A percentile compares a stretch with the other conserved stretches of the same genome.
phyloP scores from a whole-genome alignment of 768 basidiomycete species.

The Boletus barrowsii region DNA sequence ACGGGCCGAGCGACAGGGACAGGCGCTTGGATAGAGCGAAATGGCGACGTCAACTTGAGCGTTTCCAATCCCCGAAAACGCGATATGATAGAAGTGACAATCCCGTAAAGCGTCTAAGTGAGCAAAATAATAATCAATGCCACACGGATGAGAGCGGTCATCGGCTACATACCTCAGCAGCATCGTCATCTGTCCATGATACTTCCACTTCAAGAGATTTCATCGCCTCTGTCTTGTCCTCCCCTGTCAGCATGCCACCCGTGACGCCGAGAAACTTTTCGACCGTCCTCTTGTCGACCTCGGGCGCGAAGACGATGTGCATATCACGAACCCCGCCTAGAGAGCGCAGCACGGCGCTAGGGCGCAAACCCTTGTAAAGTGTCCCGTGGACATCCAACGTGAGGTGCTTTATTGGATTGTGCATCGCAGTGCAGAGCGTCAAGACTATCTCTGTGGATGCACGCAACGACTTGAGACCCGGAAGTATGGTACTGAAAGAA shows the following conservation, averaged over 20 bases:
- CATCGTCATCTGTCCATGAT: slow-evolving; percentile 25
- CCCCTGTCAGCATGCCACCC: slow-evolving; percentile 21
- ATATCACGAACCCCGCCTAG: slow-evolving; percentile 28
- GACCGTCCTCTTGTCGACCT: slow-evolving; percentile 32
- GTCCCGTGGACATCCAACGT: slow-evolving; percentile 27
- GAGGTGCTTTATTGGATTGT: slow-evolving; percentile 18
- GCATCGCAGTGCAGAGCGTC: slow-evolving; percentile 16
- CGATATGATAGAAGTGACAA: slow-evolving; percentile 31
- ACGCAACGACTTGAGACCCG: slow-evolving; percentile 24
- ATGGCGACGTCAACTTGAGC: slow-evolving; percentile 32
- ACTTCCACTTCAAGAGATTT: slow-evolving; percentile 29
- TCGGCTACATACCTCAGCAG: slow-evolving; percentile 23
- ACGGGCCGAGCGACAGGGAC: slow-evolving; percentile 1
- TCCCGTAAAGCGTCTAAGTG: slow-evolving; percentile 25
- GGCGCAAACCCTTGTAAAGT: slow-evolving; percentile 29
- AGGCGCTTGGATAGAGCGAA: slow-evolving; percentile 25
- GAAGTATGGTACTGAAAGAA: slow-evolving; percentile 14
- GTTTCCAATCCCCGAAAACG: slow-evolving; percentile 27
- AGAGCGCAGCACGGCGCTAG: slow-evolving; percentile 25
- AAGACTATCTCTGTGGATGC: slow-evolving; percentile 26
- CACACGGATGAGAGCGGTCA: not conserved
- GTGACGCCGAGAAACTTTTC: slow-evolving; percentile 30
- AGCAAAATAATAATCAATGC: not conserved
- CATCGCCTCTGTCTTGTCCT: slow-evolving; percentile 9
- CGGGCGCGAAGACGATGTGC: slow-evolving; percentile 29